Evolutionary conservation across 176 grass and related monocot species (phyloP).

Genomic region (Chrysopogon serrulatus): DNA sequence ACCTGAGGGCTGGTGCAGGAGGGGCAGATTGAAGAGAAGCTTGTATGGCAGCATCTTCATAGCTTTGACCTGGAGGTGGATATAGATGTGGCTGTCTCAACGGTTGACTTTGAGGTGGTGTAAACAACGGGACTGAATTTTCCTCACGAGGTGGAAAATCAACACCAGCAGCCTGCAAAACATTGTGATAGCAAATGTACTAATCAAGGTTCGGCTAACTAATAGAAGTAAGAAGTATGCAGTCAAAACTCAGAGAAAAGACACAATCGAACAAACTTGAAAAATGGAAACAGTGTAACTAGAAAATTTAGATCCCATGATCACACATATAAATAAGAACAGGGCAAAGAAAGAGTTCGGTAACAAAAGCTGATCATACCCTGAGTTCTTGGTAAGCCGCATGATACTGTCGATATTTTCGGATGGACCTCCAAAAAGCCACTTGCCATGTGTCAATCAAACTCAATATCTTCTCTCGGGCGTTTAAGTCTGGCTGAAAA

Average conservation of each 20-base stretch:
- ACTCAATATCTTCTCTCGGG: conserved; percentile 92
- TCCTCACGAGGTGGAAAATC: conserved; percentile 91
- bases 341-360: background rate
- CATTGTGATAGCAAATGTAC: background rate
- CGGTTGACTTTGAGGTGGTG: conserved; percentile 86
- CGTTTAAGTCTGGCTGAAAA: conserved; percentile 77
- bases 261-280: background rate
- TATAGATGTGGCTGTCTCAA: conserved; percentile 56
- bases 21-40: conserved; percentile 78
- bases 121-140: conserved; percentile 72
- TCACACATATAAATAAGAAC: conserved; percentile 1
- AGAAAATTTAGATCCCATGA: background rate
- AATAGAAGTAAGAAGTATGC: background rate
- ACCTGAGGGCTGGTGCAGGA: conserved; percentile 60
- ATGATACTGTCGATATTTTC: conserved; percentile 86
- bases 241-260: background rate
- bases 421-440: conserved; percentile 87
- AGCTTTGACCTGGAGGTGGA: conserved; percentile 48
- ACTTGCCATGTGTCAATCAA: conserved; percentile 99
- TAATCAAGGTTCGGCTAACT: conserved; percentile 13
- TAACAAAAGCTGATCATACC: conserved; percentile 38
- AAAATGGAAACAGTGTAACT: background rate
- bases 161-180: conserved; percentile 77
- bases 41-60: conserved; percentile 74
- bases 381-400: conserved; percentile 93